Percentiles rank a stretch among this genome's conserved stretches.
Conservation (phyloP, 169 alveolate species). For the Perkinsus olseni region DNA sequence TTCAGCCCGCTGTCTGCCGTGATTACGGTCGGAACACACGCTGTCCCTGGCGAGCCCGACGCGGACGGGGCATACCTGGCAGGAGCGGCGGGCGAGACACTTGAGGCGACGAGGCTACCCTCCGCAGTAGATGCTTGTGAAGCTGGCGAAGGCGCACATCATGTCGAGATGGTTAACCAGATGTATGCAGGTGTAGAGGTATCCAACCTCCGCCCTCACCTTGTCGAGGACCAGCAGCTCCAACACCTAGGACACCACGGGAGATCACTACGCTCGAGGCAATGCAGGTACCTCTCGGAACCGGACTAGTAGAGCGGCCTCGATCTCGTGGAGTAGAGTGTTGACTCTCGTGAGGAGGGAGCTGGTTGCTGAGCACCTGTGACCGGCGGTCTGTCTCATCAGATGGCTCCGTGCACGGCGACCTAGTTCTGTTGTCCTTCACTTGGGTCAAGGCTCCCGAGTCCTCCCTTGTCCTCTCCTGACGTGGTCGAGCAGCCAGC, state of each 20-base stretch:
- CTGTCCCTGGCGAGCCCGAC: neutral
- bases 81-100: neutral
- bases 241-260: neutral
- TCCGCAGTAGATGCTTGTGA: neutral
- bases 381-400: neutral
- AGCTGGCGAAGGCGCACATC: neutral
- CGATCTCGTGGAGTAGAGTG: neutral
- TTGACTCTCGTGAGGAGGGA: neutral
- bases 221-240: neutral
- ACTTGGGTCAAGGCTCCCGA: neutral
- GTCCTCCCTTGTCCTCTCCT: neutral
- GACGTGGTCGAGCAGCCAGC: neutral
- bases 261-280: neutral
- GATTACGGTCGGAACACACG: neutral
- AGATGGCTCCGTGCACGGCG: neutral
- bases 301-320: neutral
- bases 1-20: neutral
- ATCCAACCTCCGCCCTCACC: neutral
- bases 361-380: neutral
- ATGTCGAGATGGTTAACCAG: neutral
- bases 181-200: neutral
- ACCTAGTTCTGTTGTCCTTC: neutral
- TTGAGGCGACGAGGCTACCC: neutral
- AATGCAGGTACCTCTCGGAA: neutral
- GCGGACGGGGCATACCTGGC: neutral